A percentile compares a stretch with the other conserved stretches of the same genome.
phyloP scores from a whole-genome alignment of 1,284 basidiomycete genomes.

The Trichosporon faecale region DNA sequence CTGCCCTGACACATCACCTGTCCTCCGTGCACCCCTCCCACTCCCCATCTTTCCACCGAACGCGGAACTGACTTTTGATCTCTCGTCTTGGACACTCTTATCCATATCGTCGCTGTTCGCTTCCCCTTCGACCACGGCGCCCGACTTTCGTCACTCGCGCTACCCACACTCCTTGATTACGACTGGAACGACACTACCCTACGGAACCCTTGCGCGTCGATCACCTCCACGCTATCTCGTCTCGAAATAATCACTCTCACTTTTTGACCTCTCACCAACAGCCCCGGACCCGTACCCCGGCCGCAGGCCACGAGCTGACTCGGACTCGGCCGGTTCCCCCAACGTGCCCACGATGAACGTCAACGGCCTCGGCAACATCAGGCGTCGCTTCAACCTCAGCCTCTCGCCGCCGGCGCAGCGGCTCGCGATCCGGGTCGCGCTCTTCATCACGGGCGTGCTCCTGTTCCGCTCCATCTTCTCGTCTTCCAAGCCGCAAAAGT shows the following conservation, averaged over 20 bases:
- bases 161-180: background rate
- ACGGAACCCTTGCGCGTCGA: background rate
- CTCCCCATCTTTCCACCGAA: background rate
- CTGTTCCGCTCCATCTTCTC: slow-evolving; percentile 47
- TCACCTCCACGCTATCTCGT: slow-evolving; percentile 28
- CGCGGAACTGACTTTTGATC: background rate
- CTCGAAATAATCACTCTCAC: background rate
- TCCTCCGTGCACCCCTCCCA: slow-evolving; percentile 4
- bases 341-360: slow-evolving; percentile 34
- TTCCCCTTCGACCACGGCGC: background rate
- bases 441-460: slow-evolving; percentile 40
- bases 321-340: slow-evolving; percentile 17
- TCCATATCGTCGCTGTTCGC: background rate
- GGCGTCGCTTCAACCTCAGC: slow-evolving; percentile 12
- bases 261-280: background rate
- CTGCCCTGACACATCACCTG: slow-evolving; percentile 10
- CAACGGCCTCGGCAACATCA: slow-evolving; percentile 15
- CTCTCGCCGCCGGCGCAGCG: slow-evolving; percentile 43
- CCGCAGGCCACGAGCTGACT: slow-evolving; percentile 10
- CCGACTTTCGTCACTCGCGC: background rate
- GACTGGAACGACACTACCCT: background rate
- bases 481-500: slow-evolving; percentile 25
- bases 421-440: slow-evolving; percentile 41
- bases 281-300: background rate
- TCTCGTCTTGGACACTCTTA: background rate